Percentiles rank a stretch among this genome's conserved stretches.
These are phyloP conservation scores for Sarocladium oryzae DNA, from an alignment of 2,329 filamentous ascomycete species.

Conservation along the genomic window DNA sequence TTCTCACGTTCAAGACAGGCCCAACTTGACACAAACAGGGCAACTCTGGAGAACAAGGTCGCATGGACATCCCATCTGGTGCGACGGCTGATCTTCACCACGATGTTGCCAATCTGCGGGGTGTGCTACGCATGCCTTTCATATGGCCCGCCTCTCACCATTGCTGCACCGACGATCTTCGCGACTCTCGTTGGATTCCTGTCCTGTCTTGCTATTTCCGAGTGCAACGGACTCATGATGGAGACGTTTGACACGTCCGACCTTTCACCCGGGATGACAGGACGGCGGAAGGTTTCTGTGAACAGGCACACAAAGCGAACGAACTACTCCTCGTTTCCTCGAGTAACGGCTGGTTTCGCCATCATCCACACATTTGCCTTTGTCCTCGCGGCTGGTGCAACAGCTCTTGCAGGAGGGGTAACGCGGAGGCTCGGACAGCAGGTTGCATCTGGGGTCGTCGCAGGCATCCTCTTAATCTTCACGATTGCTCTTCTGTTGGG, in stretches of 20 bases:
- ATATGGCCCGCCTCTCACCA: conserved; percentile 52
- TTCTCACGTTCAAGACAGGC: conserved; percentile 60
- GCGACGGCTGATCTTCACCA: conserved; percentile 60
- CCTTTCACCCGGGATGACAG: conserved; percentile 64
- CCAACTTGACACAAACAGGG: conserved; percentile 56
- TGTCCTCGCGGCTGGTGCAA: conserved; percentile 61
- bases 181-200: conserved; percentile 63
- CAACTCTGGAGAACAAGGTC: conserved; percentile 57
- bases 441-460: conserved; percentile 60
- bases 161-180: conserved; percentile 59
- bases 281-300: conserved; percentile 34
- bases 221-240: conserved; percentile 74
- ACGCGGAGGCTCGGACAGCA: conserved; percentile 62
- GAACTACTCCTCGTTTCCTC: conserved; percentile 71
- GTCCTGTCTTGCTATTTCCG: conserved; percentile 65
- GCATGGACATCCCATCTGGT: conserved; percentile 68
- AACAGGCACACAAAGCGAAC: conserved; percentile 32
- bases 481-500: conserved; percentile 57
- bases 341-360: conserved; percentile 65
- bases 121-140: conserved; percentile 63
- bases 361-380: conserved; percentile 65
- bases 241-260: conserved; percentile 78
- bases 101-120: conserved; percentile 59
- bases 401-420: conserved; percentile 60
- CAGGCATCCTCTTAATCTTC: conserved; percentile 57